Percentiles rank a stretch among this genome's conserved stretches.
Conservation (phyloP, 805 yeast species). For the Candida chauliodis region DNA sequence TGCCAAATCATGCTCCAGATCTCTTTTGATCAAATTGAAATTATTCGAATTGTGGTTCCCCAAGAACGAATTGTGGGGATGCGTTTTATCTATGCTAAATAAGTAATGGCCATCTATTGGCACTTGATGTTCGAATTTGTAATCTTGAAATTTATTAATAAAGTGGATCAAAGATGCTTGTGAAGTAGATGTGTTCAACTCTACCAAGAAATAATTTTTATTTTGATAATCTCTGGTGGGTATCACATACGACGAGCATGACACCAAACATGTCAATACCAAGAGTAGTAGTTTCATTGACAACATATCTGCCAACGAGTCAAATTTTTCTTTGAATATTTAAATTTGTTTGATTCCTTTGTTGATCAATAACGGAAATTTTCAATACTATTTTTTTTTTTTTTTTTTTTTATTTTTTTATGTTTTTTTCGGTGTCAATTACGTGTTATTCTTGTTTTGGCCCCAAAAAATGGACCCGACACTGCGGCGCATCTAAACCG, state of each 20-base stretch:
- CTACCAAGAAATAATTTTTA: slow-evolving; percentile 62
- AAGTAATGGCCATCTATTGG: slow-evolving; percentile 63
- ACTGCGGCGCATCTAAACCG: no score
- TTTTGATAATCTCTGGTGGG: slow-evolving; percentile 43
- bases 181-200: slow-evolving; percentile 34
- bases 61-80: slow-evolving; percentile 28
- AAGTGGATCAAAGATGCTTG: slow-evolving; percentile 32
- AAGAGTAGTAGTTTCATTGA: slow-evolving; percentile 7
- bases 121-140: slow-evolving; percentile 57
- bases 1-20: slow-evolving; percentile 20
- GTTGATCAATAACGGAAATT: slow-evolving; percentile 3
- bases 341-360: slow-evolving; percentile 1
- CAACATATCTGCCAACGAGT: slow-evolving; percentile 7
- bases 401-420: background rate
- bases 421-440: background rate
- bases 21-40: slow-evolving; percentile 25
- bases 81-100: slow-evolving; percentile 51
- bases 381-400: background rate
- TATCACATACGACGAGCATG: slow-evolving; percentile 6
- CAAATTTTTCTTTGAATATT: background rate
- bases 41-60: slow-evolving; percentile 34
- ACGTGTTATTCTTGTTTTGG: background rate
- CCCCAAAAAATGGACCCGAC: no score
- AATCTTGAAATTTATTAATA: slow-evolving; percentile 32
- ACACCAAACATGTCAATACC: slow-evolving; percentile 6